Evolutionary conservation across 2,329 filamentous ascomycete species (phyloP).

Genomic region (Talaromyces sp.): DNA sequence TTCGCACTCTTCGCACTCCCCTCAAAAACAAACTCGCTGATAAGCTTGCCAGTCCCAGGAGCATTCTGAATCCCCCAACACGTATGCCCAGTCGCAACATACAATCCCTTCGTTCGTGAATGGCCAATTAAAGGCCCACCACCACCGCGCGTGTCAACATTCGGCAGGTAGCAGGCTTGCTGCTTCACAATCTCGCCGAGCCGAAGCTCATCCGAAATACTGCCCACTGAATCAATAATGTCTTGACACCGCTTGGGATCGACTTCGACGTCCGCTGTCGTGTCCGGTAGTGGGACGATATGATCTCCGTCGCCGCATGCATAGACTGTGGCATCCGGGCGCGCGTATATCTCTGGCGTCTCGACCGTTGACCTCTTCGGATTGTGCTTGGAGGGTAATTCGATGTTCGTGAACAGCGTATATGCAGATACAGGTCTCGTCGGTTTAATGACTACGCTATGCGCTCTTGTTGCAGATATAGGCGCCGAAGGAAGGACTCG

Average conservation of each 20-base stretch:
- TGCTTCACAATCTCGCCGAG: conserved; percentile 66
- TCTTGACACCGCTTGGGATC: conserved; percentile 79
- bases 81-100: conserved; percentile 84
- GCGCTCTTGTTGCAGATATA: conserved; percentile 59
- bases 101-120: conserved; percentile 69
- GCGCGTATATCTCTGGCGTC: conserved; percentile 88
- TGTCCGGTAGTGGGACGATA: conserved; percentile 68
- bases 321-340: conserved; percentile 85
- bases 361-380: conserved; percentile 57
- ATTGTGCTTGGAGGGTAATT: conserved; percentile 58
- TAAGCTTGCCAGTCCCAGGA: conserved; percentile 77
- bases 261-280: conserved; percentile 69
- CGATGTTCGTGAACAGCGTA: conserved; percentile 74
- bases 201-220: conserved; percentile 57
- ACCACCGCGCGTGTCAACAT: conserved; percentile 52
- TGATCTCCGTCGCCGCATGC: conserved; percentile 89
- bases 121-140: conserved; percentile 76
- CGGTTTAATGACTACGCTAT: conserved; percentile 61
- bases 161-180: conserved; percentile 93
- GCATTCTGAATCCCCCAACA: conserved; percentile 99
- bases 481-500: conserved; percentile 53
- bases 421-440: conserved; percentile 50
- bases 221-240: conserved; percentile 71
- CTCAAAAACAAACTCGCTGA: conserved; percentile 76
- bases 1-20: conserved; percentile 66